Conservation (phyloP, 2,329 filamentous ascomycete species). For the Orbilia javanica region DNA sequence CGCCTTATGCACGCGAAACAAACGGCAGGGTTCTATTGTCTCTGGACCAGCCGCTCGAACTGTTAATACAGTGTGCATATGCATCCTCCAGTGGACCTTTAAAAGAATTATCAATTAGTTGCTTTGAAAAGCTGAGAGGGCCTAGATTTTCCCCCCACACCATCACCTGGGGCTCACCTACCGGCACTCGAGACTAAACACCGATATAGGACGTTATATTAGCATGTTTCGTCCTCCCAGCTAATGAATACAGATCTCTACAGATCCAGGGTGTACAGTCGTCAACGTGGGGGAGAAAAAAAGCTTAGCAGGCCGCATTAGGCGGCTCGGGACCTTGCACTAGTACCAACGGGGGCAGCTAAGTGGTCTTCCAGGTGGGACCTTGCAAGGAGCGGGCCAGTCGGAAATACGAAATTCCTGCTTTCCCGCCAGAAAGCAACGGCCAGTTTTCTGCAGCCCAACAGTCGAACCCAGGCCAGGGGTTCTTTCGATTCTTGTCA, state of each 20-base stretch:
- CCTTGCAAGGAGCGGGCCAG: background rate
- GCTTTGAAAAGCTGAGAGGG: no score
- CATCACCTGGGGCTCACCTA: no score
- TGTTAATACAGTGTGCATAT: no score
- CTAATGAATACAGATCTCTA: background rate
- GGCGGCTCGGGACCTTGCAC: constrained; percentile 11
- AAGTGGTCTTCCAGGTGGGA: background rate
- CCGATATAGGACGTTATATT: no score
- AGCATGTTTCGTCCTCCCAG: background rate
- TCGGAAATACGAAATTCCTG: constrained; percentile 26
- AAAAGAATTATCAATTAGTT: no score
- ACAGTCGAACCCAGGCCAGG: constrained; percentile 5
- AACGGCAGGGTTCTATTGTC: no score
- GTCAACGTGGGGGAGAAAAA: background rate
- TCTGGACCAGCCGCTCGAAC: no score
- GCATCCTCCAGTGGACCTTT: no score
- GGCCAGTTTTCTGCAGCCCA: constrained; percentile 14
- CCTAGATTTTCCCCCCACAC: no score
- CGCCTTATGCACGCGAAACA: no score
- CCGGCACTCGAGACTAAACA: no score
- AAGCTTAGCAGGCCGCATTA: constrained; percentile 18
- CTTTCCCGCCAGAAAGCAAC: background rate
- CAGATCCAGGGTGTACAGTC: background rate
- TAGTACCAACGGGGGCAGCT: background rate
- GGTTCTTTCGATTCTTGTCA: constrained; percentile 7